phyloP scores from a whole-genome alignment of 331 rosid genomes.

The Malus hybrid region DNA sequence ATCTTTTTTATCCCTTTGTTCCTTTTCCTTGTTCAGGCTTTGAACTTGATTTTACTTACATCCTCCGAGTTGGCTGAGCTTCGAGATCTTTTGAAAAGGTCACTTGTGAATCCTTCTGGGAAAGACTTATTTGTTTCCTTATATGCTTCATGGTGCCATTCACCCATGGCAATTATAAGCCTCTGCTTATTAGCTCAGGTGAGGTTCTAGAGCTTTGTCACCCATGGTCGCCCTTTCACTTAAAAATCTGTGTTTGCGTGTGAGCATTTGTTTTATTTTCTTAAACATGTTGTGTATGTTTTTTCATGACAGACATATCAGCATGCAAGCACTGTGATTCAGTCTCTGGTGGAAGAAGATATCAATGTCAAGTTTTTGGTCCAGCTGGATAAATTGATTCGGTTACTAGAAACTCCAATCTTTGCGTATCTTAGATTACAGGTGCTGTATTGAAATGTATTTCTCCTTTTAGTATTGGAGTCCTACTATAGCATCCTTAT shows the following conservation, averaged over 20 bases:
- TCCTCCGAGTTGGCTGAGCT: conserved; percentile 79
- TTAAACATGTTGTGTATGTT: not conserved
- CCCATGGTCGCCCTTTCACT: conserved; percentile 7
- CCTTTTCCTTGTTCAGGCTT: conserved; percentile 49
- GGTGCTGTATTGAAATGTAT: conserved; percentile 35
- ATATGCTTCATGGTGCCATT: conserved; percentile 99
- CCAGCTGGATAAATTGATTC: conserved; percentile 90
- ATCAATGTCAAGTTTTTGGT: conserved; percentile 82
- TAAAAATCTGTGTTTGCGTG: conserved; percentile 5
- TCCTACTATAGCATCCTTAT: not conserved
- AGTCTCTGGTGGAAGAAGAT: conserved; percentile 89
- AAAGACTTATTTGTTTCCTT: conserved; percentile 75
- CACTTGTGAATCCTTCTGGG: conserved; percentile 74
- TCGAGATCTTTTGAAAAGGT: conserved; percentile 70
- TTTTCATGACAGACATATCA: conserved; percentile 66
- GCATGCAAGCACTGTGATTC: conserved; percentile 85
- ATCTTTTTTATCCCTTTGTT: conserved; percentile 14
- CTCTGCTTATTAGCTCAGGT: conserved; percentile 97
- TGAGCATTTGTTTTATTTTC: not conserved
- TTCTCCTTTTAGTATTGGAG: not conserved
- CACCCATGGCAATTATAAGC: conserved; percentile 97
- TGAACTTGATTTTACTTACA: conserved; percentile 94
- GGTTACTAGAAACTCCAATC: conserved; percentile 90
- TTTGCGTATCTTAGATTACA: conserved; percentile 90
- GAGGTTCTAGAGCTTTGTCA: not conserved